Evolutionary conservation across 305 asterid species (phyloP), one percentile per base, ranked within the genome.

Genomic region (Fraxinus albicans): DNA sequence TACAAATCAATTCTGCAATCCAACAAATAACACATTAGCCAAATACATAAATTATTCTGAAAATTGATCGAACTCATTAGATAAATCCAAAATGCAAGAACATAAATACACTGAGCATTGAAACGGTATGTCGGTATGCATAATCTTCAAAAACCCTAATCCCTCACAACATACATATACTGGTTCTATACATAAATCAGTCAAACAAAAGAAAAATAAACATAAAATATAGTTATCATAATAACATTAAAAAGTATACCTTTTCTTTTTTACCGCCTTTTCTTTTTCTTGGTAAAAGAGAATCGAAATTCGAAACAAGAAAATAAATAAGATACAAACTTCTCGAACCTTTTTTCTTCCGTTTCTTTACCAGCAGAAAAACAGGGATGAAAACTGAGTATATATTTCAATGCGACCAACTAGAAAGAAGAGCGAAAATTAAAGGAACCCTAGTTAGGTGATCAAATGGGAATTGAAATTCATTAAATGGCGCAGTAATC

Each of bases 91-190:
- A 42, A 83, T 63, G 34, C 10, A 78, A 33, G 82, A 40, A 53
- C 29, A 77, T 50, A 80, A 81, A 50, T 33, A 50, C 6, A 72
- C 76, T 67, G 50, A 72, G 15, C 50, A 44, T 55, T 50, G 34
- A 15, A 72, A 70, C 31, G 31, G 31, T 29, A 29, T 29, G 31
- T 29, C 34, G 73, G 27, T 74, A 31, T 53, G 78, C 73, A 65
- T 2, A 65, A 69, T 29, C 65, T 10, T 77, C 73, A 83, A n/a
- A 73, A 81, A 86, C 83, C 86, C 85, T 65, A 83, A 75, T 77
- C 76, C 79, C 53, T 33, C 31, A 23, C 74, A 44, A 63, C 78
- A 36, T 36, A 77, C 44, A 17, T 33, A 42, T 77, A 53, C 69
- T 6, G 47, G 74, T 55, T 15, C 69, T 34, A 55, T 17, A n/a